Evolutionary conservation across 352 stramenopile genomes (phyloP).

Genomic region (Phytophthora citrophthora): DNA sequence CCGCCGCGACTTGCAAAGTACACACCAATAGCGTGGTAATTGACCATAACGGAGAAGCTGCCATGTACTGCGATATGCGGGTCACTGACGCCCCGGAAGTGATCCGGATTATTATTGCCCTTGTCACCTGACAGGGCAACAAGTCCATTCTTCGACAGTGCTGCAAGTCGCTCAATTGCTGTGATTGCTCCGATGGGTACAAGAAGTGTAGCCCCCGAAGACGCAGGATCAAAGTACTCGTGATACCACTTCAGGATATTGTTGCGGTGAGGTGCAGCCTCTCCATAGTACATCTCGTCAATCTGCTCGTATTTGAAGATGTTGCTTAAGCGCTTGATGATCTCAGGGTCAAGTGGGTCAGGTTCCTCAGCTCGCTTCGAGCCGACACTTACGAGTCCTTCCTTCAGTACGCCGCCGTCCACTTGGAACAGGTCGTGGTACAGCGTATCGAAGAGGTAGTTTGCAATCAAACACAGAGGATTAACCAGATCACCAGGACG

Average conservation of each 20-base stretch:
- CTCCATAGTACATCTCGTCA: slow-evolving; percentile 83
- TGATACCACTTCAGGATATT: slow-evolving; percentile 94
- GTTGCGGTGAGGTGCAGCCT: slow-evolving; percentile 76
- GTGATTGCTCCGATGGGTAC: slow-evolving; percentile 91
- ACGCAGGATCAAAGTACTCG: slow-evolving; percentile 74
- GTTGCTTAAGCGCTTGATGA: slow-evolving; percentile 93
- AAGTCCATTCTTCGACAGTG: slow-evolving; percentile 56
- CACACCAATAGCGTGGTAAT: slow-evolving; percentile 94
- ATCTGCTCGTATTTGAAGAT: slow-evolving; percentile 89
- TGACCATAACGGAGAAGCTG: slow-evolving; percentile 96
- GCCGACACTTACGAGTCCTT: slow-evolving; percentile 91
- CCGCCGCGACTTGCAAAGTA: slow-evolving; percentile 91
- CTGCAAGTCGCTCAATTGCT: slow-evolving; percentile 77
- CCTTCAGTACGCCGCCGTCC: slow-evolving; percentile 83
- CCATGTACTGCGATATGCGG: slow-evolving; percentile 96
- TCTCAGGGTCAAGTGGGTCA: slow-evolving; percentile 92
- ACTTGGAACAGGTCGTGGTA: slow-evolving; percentile 92
- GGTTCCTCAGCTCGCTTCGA: slow-evolving; percentile 68
- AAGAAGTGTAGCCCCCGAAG: slow-evolving; percentile 81
- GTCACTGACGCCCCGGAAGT: slow-evolving; percentile 92
- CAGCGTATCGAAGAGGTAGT: slow-evolving; percentile 96
- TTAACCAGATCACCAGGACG: slow-evolving; percentile 72
- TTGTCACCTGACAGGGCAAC: slow-evolving; percentile 95
- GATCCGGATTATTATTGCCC: slow-evolving; percentile 93
- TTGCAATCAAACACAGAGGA: slow-evolving; percentile 91